Conservation (phyloP, 2,329 filamentous ascomycete species). For the Monilinia laxa region DNA sequence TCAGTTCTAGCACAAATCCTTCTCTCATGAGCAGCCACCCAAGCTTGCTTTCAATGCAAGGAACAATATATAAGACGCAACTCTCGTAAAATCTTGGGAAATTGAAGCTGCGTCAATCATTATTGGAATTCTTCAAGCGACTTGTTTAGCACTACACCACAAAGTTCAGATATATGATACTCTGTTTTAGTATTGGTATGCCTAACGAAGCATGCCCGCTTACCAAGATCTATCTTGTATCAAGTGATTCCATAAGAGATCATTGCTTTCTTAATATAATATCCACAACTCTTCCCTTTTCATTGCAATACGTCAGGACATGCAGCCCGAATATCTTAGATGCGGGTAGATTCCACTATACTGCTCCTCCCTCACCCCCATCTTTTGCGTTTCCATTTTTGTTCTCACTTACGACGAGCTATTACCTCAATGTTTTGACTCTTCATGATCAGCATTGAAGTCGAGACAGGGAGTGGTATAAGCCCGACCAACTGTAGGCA, state of each 20-base stretch:
- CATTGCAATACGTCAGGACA: not conserved
- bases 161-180: not conserved
- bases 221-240: not conserved
- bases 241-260: not conserved
- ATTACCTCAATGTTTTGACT: too few species aligned
- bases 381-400: not conserved
- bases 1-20: not conserved
- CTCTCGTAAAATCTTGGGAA: not conserved
- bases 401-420: too few species aligned
- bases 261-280: not conserved
- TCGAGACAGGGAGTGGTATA: too few species aligned
- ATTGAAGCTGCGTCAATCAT: not conserved
- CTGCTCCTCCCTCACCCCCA: not conserved
- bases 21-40: not conserved
- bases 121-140: not conserved
- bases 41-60: not conserved
- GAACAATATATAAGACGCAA: not conserved
- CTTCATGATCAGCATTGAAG: too few species aligned
- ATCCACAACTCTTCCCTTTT: not conserved
- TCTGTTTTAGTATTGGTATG: not conserved
- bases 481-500: too few species aligned
- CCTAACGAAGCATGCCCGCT: not conserved
- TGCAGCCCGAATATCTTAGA: not conserved
- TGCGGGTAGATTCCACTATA: not conserved
- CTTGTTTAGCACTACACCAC: not conserved